phyloP scores from a whole-genome alignment of 768 basidiomycete genomes.

The Rhodotorula graminis region DNA sequence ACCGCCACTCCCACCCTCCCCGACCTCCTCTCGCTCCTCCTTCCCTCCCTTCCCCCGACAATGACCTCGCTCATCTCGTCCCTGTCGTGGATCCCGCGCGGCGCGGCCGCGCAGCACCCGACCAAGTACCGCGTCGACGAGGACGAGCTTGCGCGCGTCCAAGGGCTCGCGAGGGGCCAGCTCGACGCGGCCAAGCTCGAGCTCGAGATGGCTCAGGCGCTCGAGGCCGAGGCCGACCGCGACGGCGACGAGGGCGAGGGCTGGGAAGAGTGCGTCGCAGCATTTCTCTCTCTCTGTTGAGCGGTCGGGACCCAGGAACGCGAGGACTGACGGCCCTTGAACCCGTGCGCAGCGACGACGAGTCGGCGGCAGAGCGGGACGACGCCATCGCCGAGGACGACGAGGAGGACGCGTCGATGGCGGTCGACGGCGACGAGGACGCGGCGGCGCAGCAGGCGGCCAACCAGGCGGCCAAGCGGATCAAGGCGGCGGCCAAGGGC shows the following conservation, averaged over 20 bases:
- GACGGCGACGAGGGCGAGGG: constrained; percentile 53
- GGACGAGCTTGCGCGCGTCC: constrained; percentile 80
- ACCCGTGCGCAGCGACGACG: not conserved
- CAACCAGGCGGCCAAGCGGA: constrained; percentile 43
- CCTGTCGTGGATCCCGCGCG: constrained; percentile 58
- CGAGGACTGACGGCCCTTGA: not conserved
- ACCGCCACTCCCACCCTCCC: not conserved
- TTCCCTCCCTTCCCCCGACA: not conserved
- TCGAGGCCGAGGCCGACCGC: constrained; percentile 56
- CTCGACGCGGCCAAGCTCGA: constrained; percentile 85
- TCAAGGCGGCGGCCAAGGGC: constrained; percentile 41
- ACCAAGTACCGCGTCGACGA: constrained; percentile 85
- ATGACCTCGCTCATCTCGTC: constrained; percentile 40
- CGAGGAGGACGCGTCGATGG: not conserved
- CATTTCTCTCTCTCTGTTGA: constrained; percentile 13
- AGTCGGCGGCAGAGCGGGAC: not conserved
- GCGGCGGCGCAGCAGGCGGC: constrained; percentile 43
- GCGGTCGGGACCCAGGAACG: too few relatives aligned
- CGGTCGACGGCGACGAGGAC: constrained; percentile 51
- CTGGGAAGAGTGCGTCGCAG: constrained; percentile 80
- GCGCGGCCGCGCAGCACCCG: constrained; percentile 69
- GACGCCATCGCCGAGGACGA: not conserved
- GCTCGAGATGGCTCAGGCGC: constrained; percentile 72
- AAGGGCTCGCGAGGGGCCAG: constrained; percentile 75
- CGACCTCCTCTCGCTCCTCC: not conserved